Conservation (phyloP, 169 alveolate species). For the Plasmodium billcollinsi region DNA sequence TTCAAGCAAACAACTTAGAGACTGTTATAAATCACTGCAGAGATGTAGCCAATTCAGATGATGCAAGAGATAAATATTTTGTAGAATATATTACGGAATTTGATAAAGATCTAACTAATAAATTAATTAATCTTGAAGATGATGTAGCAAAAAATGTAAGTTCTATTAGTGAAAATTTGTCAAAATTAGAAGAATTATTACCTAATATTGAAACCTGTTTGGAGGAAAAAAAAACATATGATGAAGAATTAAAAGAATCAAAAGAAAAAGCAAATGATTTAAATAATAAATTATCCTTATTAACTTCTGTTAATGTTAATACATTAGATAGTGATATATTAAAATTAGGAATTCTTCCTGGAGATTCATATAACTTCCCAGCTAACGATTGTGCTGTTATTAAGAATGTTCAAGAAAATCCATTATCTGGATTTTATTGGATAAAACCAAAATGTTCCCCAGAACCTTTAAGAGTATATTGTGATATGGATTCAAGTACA, state of each 20-base stretch:
- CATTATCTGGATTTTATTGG: conserved; percentile 93
- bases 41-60: conserved; percentile 91
- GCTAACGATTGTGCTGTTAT: conserved; percentile 92
- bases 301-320: conserved; percentile 64
- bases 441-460: conserved; percentile 90
- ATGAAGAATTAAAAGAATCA: conserved; percentile 79
- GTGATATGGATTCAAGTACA: conserved; percentile 90
- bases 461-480: conserved; percentile 90
- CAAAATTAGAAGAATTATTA: conserved; percentile 84
- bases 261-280: conserved; percentile 81
- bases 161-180: conserved; percentile 84
- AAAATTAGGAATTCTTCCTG: conserved; percentile 80
- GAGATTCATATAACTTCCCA: conserved; percentile 89
- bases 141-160: conserved; percentile 86
- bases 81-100: conserved; percentile 88
- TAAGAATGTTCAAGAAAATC: conserved; percentile 58
- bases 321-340: conserved; percentile 71
- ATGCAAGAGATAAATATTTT: conserved; percentile 93
- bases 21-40: conserved; percentile 89
- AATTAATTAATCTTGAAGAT: conserved; percentile 86
- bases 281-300: conserved; percentile 73
- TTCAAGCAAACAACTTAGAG: conserved; percentile 88
- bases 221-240: conserved; percentile 82
- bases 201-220: conserved; percentile 86
- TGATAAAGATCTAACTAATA: conserved; percentile 84